Evolutionary conservation across 2,329 filamentous ascomycete species (phyloP), one percentile per base, ranked within the genome.

Genomic region (Rutstroemia sp.): DNA sequence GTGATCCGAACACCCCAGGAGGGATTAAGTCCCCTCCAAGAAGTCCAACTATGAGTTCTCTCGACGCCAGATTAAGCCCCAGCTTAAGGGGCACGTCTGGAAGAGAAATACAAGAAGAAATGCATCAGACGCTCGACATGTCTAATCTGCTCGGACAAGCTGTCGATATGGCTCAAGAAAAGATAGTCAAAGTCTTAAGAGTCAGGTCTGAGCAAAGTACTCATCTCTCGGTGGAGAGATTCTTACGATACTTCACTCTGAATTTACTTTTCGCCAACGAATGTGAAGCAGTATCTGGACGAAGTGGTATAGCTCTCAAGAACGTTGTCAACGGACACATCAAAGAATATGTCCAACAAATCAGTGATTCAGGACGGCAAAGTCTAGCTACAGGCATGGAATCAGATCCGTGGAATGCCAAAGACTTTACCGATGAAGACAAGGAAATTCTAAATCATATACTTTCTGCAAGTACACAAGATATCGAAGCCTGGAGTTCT

Each of bases 221-320:
- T 2, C 80, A 81, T 27, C 73, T 92, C 9, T 80, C 86, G 1
- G 76, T 89, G 2, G 75, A 82, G 48, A 78, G 82, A 63, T 95
- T 95, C 70, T 73, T 94, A 45, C 82, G 89, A 39, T 94, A 94
- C 70, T 92, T 92, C 64, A 89, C 82, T 1, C 77, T 95, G 36
- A 94, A 92, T 65, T 76, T 90, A 7, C 81, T 90, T 56, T 94
- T 95, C 70, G 87, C 88, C 48, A 90, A 91, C 59, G 89, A 95
- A 69, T 94, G 89, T 66, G 89, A 95, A 70, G 86, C 88, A 16
- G 84, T 94, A 19, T 92, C 88, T 21, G 89, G 89, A 0, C 81
- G 88, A 56, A 88, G 88, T 58, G 88, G 89, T 8, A 86, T 84
- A 2, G 77, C 84, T 1, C 74, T 95, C 5, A 92, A 92, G 72